Evolutionary conservation across 2,329 filamentous ascomycete species (phyloP).

Genomic region (Fusarium solani-melongenae): DNA sequence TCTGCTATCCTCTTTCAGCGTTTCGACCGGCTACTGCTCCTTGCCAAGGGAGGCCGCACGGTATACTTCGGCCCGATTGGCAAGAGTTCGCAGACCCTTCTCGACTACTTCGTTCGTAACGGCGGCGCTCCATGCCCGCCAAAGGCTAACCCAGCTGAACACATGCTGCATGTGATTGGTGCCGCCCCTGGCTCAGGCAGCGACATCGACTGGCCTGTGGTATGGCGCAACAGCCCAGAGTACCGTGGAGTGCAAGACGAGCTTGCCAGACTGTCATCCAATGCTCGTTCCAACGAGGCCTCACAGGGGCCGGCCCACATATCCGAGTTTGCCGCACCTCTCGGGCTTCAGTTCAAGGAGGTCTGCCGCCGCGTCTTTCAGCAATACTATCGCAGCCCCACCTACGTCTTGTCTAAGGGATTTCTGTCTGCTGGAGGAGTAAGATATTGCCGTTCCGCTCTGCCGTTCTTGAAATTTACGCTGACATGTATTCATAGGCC

Average conservation of each 20-base stretch:
- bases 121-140: constrained; percentile 64
- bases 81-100: constrained; percentile 62
- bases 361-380: constrained; percentile 51
- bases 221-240: constrained; percentile 50
- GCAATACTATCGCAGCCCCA: constrained; percentile 57
- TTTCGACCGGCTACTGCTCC: constrained; percentile 59
- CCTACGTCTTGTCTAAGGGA: constrained; percentile 70
- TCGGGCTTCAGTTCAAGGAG: constrained; percentile 46
- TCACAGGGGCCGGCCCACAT: background rate
- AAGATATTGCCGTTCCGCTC: constrained; percentile 39
- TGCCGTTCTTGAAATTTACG: too few relatives aligned
- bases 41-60: constrained; percentile 63
- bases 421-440: constrained; percentile 39
- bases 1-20: constrained; percentile 55
- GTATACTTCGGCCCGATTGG: constrained; percentile 76
- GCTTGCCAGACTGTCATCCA: constrained; percentile 39
- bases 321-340: constrained; percentile 46
- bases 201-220: constrained; percentile 51
- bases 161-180: constrained; percentile 65
- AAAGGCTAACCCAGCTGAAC: constrained; percentile 74
- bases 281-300: background rate
- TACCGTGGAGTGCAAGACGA: constrained; percentile 47
- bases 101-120: constrained; percentile 72
- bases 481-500: constrained; percentile 7
- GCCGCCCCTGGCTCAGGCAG: constrained; percentile 62